Evolutionary conservation across 139 green algal genomes (phyloP).

Genomic region (Diplosphaera chodatii): DNA sequence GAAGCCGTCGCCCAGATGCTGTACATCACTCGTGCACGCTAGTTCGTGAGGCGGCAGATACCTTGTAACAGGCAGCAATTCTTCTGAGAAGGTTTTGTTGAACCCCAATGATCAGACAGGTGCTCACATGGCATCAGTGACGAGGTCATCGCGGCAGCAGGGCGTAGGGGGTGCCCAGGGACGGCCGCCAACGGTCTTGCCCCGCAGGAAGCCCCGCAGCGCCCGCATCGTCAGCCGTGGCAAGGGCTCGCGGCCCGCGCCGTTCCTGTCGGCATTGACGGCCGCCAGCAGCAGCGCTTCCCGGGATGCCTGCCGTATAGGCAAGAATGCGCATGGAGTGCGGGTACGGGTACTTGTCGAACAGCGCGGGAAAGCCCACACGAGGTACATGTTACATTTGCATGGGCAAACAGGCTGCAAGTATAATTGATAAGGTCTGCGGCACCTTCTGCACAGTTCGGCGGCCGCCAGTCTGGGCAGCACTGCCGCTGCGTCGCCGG

Average conservation of each 20-base stretch:
- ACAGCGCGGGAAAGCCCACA: too few species aligned
- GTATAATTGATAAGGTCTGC: too few species aligned
- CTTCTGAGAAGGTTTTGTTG: too few species aligned
- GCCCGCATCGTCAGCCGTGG: conserved; percentile 48
- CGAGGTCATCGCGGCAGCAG: background rate
- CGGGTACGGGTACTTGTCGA: too few species aligned
- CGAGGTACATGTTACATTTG: too few species aligned
- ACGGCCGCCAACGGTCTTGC: conserved; percentile 22
- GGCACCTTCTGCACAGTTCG: background rate
- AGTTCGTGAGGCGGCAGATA: too few species aligned
- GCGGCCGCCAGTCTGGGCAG: background rate
- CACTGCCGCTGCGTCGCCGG: too few species aligned
- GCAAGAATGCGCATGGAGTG: too few species aligned
- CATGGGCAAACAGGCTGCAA: too few species aligned
- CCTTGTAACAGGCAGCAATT: background rate
- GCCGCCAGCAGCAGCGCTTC: conserved; percentile 40
- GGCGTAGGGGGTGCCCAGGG: background rate
- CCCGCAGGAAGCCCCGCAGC: conserved; percentile 34
- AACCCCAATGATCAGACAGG: background rate
- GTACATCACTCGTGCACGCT: too few species aligned
- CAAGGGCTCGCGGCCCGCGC: conserved; percentile 14
- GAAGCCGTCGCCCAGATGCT: too few species aligned
- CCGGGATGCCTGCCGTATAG: background rate
- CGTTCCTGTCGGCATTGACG: conserved; percentile 32
- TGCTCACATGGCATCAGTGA: background rate